phyloP scores from a whole-genome alignment of 192 early-diverging fungal genomes.

The Spinellus fusiger region DNA sequence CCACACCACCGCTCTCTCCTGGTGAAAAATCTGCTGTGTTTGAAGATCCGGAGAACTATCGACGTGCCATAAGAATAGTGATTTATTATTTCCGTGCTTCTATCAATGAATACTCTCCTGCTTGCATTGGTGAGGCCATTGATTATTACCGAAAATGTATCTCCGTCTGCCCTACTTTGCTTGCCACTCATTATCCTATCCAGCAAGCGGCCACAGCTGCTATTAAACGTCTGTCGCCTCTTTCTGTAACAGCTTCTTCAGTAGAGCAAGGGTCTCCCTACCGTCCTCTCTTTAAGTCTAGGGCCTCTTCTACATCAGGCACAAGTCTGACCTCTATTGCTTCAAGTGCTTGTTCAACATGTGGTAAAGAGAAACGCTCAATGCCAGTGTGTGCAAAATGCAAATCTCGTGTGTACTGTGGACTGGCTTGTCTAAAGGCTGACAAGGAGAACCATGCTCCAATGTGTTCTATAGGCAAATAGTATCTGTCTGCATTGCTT shows the following conservation, averaged over 20 bases:
- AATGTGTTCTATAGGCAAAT: neutral
- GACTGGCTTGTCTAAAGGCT: conserved; percentile 12
- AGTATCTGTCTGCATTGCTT: neutral
- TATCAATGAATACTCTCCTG: conserved; percentile 1
- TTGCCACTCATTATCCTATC: conserved; percentile 1
- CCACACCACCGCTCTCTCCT: neutral
- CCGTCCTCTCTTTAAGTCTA: neutral
- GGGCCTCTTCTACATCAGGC: conserved; percentile 5
- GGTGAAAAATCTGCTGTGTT: neutral
- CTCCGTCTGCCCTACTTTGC: neutral
- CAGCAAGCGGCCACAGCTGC: conserved; percentile 2
- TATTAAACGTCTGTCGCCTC: neutral
- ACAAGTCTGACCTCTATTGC: neutral
- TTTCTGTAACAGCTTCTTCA: neutral
- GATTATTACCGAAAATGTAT: conserved; percentile 9
- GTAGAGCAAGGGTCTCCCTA: neutral
- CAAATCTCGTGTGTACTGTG: conserved; percentile 4
- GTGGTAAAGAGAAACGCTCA: neutral
- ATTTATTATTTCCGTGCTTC: conserved; percentile 10
- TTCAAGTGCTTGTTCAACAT: neutral
- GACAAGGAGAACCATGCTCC: conserved; percentile 1
- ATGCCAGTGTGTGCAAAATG: conserved; percentile 21
- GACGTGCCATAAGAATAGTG: conserved; percentile 1
- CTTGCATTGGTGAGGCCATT: neutral
- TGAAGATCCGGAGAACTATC: conserved; percentile 1